Evolutionary conservation across 805 yeast species (phyloP).

Genomic region (Kazachstania viticola): DNA sequence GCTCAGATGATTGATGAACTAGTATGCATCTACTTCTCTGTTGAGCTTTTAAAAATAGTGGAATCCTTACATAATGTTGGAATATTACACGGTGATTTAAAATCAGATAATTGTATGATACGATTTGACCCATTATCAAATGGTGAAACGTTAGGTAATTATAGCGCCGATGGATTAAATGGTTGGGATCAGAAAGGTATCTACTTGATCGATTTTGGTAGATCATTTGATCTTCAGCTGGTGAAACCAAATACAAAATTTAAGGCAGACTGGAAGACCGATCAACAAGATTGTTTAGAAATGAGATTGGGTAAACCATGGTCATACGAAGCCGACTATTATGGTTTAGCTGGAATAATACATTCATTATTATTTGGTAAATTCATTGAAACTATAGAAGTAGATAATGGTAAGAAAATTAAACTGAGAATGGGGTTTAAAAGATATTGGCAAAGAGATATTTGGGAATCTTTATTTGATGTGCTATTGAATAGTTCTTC

Average conservation of each 20-base stretch:
- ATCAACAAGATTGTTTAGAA: slow-evolving; percentile 63
- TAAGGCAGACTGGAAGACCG: slow-evolving; percentile 46
- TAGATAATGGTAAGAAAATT: slow-evolving; percentile 19
- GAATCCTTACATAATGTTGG: slow-evolving; percentile 52
- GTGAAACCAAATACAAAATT: slow-evolving; percentile 43
- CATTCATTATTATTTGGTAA: slow-evolving; percentile 66
- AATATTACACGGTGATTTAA: slow-evolving; percentile 75
- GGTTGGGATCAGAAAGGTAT: slow-evolving; percentile 47
- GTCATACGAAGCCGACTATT: slow-evolving; percentile 75
- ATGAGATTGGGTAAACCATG: slow-evolving; percentile 51
- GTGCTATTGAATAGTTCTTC: slow-evolving; percentile 46
- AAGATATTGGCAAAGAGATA: slow-evolving; percentile 61
- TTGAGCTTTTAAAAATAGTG: slow-evolving; percentile 50
- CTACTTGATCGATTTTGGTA: slow-evolving; percentile 68
- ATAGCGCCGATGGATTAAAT: slow-evolving; percentile 26
- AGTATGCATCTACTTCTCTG: slow-evolving; percentile 48
- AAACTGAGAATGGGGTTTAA: slow-evolving; percentile 40
- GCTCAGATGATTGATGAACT: slow-evolving; percentile 41
- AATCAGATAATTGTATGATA: slow-evolving; percentile 80
- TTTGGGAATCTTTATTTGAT: slow-evolving; percentile 63
- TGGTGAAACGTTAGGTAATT: slow-evolving; percentile 16
- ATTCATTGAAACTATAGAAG: slow-evolving; percentile 36
- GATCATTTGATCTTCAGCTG: slow-evolving; percentile 59
- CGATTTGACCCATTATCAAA: slow-evolving; percentile 28
- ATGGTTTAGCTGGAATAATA: slow-evolving; percentile 65